Evolutionary conservation across 768 basidiomycete species (phyloP), one percentile per base, ranked within the genome.

Genomic region (Lepiota subincarnata): DNA sequence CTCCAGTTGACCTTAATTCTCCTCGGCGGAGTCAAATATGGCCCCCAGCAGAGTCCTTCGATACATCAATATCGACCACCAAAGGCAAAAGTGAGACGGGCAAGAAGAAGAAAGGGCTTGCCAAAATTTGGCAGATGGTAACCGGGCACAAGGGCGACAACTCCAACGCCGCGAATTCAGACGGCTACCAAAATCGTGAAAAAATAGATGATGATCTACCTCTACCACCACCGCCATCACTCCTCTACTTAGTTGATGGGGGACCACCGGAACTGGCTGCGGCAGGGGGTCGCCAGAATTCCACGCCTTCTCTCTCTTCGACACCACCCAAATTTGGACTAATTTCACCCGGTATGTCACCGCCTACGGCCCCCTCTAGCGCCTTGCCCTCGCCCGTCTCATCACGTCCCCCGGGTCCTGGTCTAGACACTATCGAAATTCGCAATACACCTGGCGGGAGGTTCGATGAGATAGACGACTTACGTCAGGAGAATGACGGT

Each of bases 171-270:
- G 68, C 8, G 63, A 70, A 13, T 60, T 71, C 5, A 10, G 53
- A 40, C 28, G 46, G 44, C 28, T 75, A 73, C 13, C 73, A 71
- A 20, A 44, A 19, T 11, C 52, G 69, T 20, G 79, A 76, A 56
- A 75, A 67, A 37, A 66, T 63, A 39, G 86, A 89, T 2, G 89
- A 92, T 61, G 83, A 89, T 59, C 67, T 76, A 7, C 93, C 91
- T 3, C 73, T 97, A 37, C 84, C 89, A 2, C 96, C 95, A 0
- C 96, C 96, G 2, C 96, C 96, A 4, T 87, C 92, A 4, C 64
- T 98, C 48, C 92, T 92, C 0, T 95, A 93, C 70, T 79, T 98
- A 43, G 92, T 92, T 56, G 75, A 79, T 53, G 79, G 79, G 38
- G 76, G 78, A n/a, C 78, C 82, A 40, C 73, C 74, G 28, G 76